Conservation (phyloP, 495 filamentous ascomycete genomes). For the Hypoxylon cercidicola region DNA sequence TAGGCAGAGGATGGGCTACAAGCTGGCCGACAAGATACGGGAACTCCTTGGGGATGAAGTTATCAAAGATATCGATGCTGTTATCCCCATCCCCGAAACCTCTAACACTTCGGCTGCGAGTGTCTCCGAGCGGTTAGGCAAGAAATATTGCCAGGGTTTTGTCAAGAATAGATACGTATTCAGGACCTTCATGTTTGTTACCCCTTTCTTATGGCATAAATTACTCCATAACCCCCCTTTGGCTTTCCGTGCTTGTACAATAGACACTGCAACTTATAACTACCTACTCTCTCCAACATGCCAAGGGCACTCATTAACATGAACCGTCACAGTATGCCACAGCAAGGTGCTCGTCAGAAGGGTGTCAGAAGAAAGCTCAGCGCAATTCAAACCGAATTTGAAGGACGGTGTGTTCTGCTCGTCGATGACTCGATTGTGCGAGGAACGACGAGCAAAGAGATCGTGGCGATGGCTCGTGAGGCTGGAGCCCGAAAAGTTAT, state of each 20-base stretch:
- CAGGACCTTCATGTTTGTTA: slow-evolving; percentile 80
- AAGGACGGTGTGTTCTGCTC: slow-evolving; percentile 82
- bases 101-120: slow-evolving; percentile 85
- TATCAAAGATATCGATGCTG: slow-evolving; percentile 87
- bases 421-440: slow-evolving; percentile 95
- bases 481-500: slow-evolving; percentile 91
- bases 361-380: slow-evolving; percentile 81
- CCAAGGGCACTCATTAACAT: slow-evolving; percentile 5
- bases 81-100: slow-evolving; percentile 90
- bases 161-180: slow-evolving; percentile 98
- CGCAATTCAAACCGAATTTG: slow-evolving; percentile 88
- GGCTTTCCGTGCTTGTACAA: no score
- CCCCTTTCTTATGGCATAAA: background rate
- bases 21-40: slow-evolving; percentile 81
- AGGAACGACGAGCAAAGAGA: slow-evolving; percentile 90
- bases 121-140: slow-evolving; percentile 79
- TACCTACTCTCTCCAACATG: slow-evolving; percentile 52
- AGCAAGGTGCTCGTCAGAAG: slow-evolving; percentile 82
- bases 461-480: slow-evolving; percentile 89
- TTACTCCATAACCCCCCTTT: background rate
- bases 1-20: slow-evolving; percentile 91
- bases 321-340: slow-evolving; percentile 21
- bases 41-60: slow-evolving; percentile 76
- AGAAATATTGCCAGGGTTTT: slow-evolving; percentile 81
- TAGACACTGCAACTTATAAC: no score